These are phyloP conservation scores for Carex littledalei DNA, from an alignment of 176 grass and related monocot species.

Conservation along the genomic window DNA sequence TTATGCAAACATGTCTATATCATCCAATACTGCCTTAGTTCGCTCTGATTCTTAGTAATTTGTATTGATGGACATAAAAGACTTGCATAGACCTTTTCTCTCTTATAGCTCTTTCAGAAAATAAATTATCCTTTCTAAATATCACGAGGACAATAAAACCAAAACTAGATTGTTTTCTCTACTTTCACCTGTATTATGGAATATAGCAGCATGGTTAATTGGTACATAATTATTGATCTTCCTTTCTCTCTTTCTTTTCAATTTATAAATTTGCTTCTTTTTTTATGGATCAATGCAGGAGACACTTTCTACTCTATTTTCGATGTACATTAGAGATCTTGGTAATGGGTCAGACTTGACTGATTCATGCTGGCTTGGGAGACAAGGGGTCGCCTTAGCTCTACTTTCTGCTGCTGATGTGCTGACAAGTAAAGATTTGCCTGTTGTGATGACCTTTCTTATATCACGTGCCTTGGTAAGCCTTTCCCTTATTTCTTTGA, in stretches of 20 bases:
- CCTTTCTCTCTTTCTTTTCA: not conserved
- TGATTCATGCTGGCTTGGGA: constrained; percentile 69
- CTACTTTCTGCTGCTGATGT: constrained; percentile 88
- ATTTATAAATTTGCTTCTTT: not conserved
- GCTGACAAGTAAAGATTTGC: constrained; percentile 87
- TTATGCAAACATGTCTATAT: not conserved
- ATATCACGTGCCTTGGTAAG: constrained; percentile 88
- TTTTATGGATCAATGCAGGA: constrained; percentile 43
- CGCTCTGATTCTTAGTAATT: not conserved
- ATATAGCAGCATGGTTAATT: not conserved
- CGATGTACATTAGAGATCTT: constrained; percentile 71
- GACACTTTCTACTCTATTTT: constrained; percentile 82
- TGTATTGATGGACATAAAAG: not conserved
- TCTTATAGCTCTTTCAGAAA: not conserved
- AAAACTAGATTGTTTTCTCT: not conserved
- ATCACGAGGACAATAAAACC: not conserved
- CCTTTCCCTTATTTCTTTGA: not conserved
- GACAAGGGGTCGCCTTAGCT: constrained; percentile 90
- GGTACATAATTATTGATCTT: not conserved
- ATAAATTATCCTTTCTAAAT: not conserved
- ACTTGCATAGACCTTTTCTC: not conserved
- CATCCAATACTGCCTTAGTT: not conserved
- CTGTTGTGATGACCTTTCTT: constrained; percentile 93
- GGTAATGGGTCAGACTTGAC: constrained; percentile 47
- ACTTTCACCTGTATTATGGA: not conserved